Evolutionary conservation across 148 eudicot species (phyloP).

Genomic region (Persicaria maculosa): DNA sequence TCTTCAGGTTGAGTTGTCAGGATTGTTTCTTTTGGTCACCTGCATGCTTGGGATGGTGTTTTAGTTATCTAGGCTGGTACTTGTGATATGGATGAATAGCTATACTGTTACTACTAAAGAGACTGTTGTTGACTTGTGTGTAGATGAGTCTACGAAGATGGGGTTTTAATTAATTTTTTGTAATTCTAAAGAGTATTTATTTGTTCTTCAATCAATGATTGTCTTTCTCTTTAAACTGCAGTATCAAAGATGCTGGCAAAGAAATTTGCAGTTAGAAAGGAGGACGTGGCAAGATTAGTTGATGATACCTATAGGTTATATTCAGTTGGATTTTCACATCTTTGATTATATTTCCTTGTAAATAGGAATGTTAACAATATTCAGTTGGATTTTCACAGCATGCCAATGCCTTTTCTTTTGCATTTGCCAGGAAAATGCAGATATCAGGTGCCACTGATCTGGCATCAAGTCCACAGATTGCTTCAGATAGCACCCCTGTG

Average conservation of each 20-base stretch:
- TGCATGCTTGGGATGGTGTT: conserved; percentile 3
- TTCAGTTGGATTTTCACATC: too few relatives aligned
- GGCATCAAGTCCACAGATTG: conserved; percentile 22
- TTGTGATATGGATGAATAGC: neutral
- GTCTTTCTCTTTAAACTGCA: conserved; percentile 28
- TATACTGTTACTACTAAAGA: neutral
- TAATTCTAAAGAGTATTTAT: neutral
- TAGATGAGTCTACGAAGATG: neutral
- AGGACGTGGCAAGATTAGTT: conserved; percentile 71
- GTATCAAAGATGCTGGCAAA: conserved; percentile 80
- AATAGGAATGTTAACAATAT: neutral
- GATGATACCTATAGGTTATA: conserved; percentile 86
- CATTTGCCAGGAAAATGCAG: conserved; percentile 72
- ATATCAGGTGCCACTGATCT: conserved; percentile 4
- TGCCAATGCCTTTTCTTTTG: neutral
- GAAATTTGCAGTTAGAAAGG: conserved; percentile 57
- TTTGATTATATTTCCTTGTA: neutral
- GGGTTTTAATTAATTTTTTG: neutral
- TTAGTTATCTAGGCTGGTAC: neutral
- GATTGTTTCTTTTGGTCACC: neutral
- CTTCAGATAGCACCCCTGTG: conserved; percentile 48
- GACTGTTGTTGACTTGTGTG: neutral
- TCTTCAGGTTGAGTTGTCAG: neutral
- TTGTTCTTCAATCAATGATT: neutral
- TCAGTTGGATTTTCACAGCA: neutral